A percentile compares a stretch with the other conserved stretches of the same genome.
Conservation (phyloP, 768 basidiomycete species). For the Calocybe cyanea region DNA sequence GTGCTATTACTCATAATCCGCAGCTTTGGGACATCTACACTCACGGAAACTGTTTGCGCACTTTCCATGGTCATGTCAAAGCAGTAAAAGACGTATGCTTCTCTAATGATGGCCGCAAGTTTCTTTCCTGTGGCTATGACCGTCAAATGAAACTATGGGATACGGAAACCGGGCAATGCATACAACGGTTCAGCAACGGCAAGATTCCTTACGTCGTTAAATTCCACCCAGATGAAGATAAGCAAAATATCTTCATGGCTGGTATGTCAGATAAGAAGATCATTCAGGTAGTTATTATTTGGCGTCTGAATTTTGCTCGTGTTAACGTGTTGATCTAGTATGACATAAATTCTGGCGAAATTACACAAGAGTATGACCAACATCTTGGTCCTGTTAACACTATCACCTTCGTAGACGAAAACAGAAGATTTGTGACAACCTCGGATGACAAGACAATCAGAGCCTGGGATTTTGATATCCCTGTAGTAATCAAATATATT, state of each 20-base stretch:
- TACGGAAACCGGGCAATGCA: constrained; percentile 96
- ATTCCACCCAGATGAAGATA: constrained; percentile 95
- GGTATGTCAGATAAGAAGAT: constrained; percentile 99
- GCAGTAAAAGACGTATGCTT: constrained; percentile 97
- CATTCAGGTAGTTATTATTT: constrained; percentile 66
- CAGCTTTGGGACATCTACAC: constrained; percentile 98
- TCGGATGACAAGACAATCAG: constrained; percentile 99
- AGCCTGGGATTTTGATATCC: constrained; percentile 99
- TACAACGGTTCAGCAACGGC: constrained; percentile 95
- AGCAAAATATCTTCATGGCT: constrained; percentile 93
- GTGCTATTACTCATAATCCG: constrained; percentile 2
- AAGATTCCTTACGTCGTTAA: constrained; percentile 95
- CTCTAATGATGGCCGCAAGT: constrained; percentile 86
- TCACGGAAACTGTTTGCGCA: constrained; percentile 92
- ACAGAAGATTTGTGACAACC: constrained; percentile 94
- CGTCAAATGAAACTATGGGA: constrained; percentile 99
- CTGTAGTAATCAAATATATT: constrained; percentile 99
- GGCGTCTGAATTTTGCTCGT: constrained; percentile 5
- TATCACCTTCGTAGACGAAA: constrained; percentile 98
- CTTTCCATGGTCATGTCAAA: constrained; percentile 95
- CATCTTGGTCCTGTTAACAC: constrained; percentile 98
- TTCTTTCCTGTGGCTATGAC: constrained; percentile 93
- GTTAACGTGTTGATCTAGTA: constrained; percentile 54
- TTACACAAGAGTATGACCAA: constrained; percentile 98
- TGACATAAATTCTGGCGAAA: constrained; percentile 92